Conservation (phyloP, 257 asterid genomes). For the Dorcoceras hygrometricum region DNA sequence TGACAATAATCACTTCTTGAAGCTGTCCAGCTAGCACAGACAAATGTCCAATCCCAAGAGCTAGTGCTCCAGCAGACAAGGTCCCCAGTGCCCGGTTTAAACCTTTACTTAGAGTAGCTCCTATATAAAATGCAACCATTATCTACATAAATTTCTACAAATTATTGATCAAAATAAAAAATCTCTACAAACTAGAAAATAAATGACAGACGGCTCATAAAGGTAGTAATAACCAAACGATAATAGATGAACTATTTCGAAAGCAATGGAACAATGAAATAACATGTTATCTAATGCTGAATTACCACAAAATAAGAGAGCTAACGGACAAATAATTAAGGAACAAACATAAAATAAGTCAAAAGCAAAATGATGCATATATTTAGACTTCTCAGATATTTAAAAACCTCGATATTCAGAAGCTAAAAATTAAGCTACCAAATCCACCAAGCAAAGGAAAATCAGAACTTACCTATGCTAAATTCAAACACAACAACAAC, state of each 20-base stretch:
- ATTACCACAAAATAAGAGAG: too few species aligned
- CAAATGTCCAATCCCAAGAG: constrained; percentile 69
- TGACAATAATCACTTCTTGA: constrained; percentile 61
- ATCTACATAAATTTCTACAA: constrained; percentile 5
- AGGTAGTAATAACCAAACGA: not conserved
- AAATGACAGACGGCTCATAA: not conserved
- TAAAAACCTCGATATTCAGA: not conserved
- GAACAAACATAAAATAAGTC: not conserved
- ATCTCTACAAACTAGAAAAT: not conserved
- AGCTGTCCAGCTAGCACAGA: constrained; percentile 49
- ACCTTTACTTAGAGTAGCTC: constrained; percentile 89
- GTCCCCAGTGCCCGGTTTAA: constrained; percentile 88
- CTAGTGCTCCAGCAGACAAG: constrained; percentile 83
- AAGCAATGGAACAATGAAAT: not conserved
- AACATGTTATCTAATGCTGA: not conserved
- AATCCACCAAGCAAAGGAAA: not conserved
- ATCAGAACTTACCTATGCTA: constrained; percentile 56
- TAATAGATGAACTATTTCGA: not conserved
- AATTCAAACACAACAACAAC: constrained; percentile 90
- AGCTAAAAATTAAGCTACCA: not conserved
- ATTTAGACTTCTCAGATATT: too few species aligned
- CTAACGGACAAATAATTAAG: not conserved
- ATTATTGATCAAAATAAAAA: not conserved
- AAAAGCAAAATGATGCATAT: not conserved
- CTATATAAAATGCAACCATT: constrained; percentile 27